These are phyloP conservation scores for Cutaneotrichosporon sp. DNA, from an alignment of 1,284 basidiomycete genomes.

Conservation along the genomic window DNA sequence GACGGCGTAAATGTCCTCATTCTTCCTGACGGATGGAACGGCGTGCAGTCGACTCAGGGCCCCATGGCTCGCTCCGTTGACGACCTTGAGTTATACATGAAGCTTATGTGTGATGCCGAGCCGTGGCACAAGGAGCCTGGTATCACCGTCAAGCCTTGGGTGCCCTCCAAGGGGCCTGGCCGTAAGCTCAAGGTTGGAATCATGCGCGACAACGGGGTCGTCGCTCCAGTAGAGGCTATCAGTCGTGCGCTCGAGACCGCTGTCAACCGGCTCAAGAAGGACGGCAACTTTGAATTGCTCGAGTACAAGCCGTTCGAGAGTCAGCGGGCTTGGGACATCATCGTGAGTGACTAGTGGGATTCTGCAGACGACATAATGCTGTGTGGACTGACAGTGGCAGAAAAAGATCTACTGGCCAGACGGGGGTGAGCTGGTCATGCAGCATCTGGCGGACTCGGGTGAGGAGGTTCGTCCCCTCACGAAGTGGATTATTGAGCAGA, in stretches of 20 bases:
- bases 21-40: constrained; percentile 27
- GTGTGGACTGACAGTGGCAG: not conserved
- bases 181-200: constrained; percentile 40
- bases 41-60: constrained; percentile 35
- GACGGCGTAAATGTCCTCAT: constrained; percentile 25
- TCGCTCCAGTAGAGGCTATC: constrained; percentile 44
- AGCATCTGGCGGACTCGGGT: constrained; percentile 20
- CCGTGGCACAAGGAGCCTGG: constrained; percentile 40
- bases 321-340: constrained; percentile 29
- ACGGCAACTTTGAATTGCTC: constrained; percentile 29
- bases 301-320: constrained; percentile 22
- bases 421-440: constrained; percentile 29
- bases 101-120: constrained; percentile 29
- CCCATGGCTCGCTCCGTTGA: constrained; percentile 37
- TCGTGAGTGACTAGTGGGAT: constrained; percentile 14
- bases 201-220: constrained; percentile 47
- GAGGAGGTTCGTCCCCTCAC: constrained; percentile 40
- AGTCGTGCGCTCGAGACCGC: constrained; percentile 38
- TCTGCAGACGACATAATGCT: too few relatives aligned
- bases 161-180: not conserved
- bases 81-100: constrained; percentile 42
- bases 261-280: constrained; percentile 25
- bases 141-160: not conserved
- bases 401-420: constrained; percentile 38
- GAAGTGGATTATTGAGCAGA: constrained; percentile 30